Base-by-base conservation (phyloP, 2,329 filamentous ascomycete genomes). In the Calonectria multiphialidica region DNA sequence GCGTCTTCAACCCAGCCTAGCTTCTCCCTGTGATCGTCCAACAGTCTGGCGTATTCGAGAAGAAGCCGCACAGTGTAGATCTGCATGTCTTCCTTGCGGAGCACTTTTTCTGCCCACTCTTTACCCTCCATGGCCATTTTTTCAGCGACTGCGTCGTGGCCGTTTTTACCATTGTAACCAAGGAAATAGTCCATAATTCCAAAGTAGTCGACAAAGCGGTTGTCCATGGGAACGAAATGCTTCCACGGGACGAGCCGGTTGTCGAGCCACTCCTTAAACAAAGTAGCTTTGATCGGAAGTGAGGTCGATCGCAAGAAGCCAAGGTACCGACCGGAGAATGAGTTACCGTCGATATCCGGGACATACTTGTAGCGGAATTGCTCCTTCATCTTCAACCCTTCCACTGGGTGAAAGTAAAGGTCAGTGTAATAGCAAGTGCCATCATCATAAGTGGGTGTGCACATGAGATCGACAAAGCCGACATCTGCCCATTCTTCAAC, bases 231-330 rank as follows among this genome's bases (percentile, higher is more conserved):
- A 2, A 95, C 92, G 77, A 94, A 96, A 82, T 97, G 94, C 78
- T 91, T 91, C 94, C 94, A 97, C 0, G 93, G 88, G 2, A 95
- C 86, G 1, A 96, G 86, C 3, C 94, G 88, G 53, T 88, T 89
- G 80, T 96, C 94, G 79, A 96, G 94, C 94, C 94, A 97, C 81
- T 97, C 94, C 23, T 90, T 88, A 84, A 92, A 97, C 25, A 96
- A 86, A 0, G 94, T 95, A 7, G 92, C 90, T 84, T 96, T 97
- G 84, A 97, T 90, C 0, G 93, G 93, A 10, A 96, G 82, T 18
- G 90, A 92, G 2, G 90, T 93, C 35, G 91, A 93, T 40, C 89
- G 87, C 28, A 96, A 84, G 81, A 96, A 95, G 0, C 89, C 90
- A 5, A 92, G 87, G 78, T 92, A 94, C 7, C 93, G 89, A 1